These are phyloP conservation scores for Crucibulum laeve DNA, from an alignment of 768 basidiomycete species.

Conservation along the genomic window DNA sequence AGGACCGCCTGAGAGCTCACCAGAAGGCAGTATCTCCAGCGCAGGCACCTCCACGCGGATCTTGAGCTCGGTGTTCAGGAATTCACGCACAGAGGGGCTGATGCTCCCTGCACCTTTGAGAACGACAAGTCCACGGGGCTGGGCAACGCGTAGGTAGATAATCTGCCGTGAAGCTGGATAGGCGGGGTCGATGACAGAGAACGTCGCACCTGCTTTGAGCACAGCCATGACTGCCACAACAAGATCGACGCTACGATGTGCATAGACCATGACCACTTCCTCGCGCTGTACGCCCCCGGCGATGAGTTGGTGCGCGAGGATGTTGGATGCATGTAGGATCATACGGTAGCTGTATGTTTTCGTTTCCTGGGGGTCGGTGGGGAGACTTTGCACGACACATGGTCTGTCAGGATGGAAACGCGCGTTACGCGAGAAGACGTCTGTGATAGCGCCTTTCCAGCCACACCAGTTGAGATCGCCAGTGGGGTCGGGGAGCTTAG, in stretches of 20 bases:
- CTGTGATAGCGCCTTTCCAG: constrained; percentile 95
- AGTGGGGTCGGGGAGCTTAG: constrained; percentile 74
- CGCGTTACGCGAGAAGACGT: constrained; percentile 91
- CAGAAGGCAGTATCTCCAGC: constrained; percentile 65
- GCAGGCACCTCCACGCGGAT: constrained; percentile 92
- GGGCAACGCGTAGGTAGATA: constrained; percentile 89
- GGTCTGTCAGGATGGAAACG: constrained; percentile 70
- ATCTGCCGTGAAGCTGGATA: constrained; percentile 93
- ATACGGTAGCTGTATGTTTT: constrained; percentile 71
- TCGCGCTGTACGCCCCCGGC: constrained; percentile 84
- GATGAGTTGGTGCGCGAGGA: constrained; percentile 86
- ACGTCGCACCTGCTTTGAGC: constrained; percentile 92
- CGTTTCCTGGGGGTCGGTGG: constrained; percentile 46
- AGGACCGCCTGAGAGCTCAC: constrained; percentile 63
- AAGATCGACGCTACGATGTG: constrained; percentile 92
- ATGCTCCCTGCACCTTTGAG: constrained; percentile 88
- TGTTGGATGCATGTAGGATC: constrained; percentile 82
- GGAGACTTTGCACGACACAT: constrained; percentile 82
- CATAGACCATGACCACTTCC: constrained; percentile 98
- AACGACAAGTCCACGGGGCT: constrained; percentile 86
- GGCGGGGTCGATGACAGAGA: constrained; percentile 97
- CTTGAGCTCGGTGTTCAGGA: constrained; percentile 69
- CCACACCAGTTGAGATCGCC: constrained; percentile 95
- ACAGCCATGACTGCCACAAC: constrained; percentile 97
- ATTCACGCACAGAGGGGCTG: constrained; percentile 76